Evolutionary conservation across 228 moss, liverwort and hornwort genomes (phyloP).

Genomic region (Sphagnum magellanicum): DNA sequence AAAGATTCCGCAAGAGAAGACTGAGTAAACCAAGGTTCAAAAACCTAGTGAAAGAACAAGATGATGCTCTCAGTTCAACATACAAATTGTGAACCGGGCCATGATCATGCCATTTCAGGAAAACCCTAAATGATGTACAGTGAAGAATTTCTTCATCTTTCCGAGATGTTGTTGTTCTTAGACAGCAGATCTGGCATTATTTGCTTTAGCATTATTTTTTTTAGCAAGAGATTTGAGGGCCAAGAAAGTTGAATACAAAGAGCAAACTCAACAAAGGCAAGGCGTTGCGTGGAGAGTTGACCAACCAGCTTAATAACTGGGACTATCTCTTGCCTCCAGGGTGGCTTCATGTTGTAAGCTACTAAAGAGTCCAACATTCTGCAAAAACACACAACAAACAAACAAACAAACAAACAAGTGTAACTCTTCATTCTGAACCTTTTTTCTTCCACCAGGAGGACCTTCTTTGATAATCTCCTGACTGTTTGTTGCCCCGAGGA

Average conservation of each 20-base stretch:
- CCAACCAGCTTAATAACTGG: conserved; percentile 39
- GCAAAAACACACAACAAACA: conserved; percentile 4
- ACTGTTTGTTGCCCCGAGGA: no score
- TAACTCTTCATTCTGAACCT: no score
- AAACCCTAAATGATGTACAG: neutral
- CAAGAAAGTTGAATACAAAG: neutral
- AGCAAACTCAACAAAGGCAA: neutral
- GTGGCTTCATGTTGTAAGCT: conserved; percentile 13
- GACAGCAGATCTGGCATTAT: neutral
- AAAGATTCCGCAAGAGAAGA: neutral
- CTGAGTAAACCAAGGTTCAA: neutral
- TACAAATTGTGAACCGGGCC: neutral
- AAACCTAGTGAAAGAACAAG: neutral
- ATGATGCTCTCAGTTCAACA: neutral
- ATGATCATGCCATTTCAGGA: neutral
- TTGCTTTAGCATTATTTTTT: neutral
- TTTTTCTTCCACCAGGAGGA: no score
- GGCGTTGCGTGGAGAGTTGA: neutral
- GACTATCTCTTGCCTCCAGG: conserved; percentile 33
- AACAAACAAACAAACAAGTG: no score
- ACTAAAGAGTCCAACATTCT: conserved; percentile 49
- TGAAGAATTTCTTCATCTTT: neutral
- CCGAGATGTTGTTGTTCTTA: neutral
- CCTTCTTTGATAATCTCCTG: no score
- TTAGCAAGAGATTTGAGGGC: neutral